Evolutionary conservation across 1,284 basidiomycete genomes (phyloP).

Genomic region (Apiotrichum akiyoshidainum): DNA sequence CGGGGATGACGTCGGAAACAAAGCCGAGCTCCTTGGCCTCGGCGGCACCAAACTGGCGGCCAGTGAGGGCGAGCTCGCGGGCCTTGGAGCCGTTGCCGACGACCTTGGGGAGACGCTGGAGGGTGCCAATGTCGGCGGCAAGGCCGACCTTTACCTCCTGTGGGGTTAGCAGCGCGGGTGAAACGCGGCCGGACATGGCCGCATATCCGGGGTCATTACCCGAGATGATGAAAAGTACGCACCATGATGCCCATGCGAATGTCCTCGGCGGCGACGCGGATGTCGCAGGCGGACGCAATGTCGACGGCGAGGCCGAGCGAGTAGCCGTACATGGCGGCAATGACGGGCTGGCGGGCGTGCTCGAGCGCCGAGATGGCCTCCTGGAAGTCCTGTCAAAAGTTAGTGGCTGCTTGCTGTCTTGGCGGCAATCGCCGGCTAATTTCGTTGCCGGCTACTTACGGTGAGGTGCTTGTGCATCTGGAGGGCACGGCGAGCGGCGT

Average conservation of each 20-base stretch:
- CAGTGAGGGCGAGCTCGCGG: slow-evolving; percentile 76
- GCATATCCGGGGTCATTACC: slow-evolving; percentile 9
- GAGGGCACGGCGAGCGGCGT: slow-evolving; percentile 60
- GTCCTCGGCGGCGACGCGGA: slow-evolving; percentile 68
- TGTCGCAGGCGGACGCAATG: slow-evolving; percentile 74
- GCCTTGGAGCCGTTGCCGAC: slow-evolving; percentile 74
- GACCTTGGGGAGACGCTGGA: slow-evolving; percentile 79
- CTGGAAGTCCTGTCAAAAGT: slow-evolving; percentile 60
- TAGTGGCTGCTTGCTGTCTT: not conserved
- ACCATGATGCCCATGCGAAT: slow-evolving; percentile 75
- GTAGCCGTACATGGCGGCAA: slow-evolving; percentile 74
- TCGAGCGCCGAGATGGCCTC: slow-evolving; percentile 67
- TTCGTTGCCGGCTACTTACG: slow-evolving; percentile 31
- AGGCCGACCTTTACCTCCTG: slow-evolving; percentile 88
- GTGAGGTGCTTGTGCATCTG: slow-evolving; percentile 56
- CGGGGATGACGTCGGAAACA: slow-evolving; percentile 69
- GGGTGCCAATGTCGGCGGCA: slow-evolving; percentile 84
- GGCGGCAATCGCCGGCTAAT: slow-evolving; percentile 4
- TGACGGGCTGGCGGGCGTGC: slow-evolving; percentile 74
- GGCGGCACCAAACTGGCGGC: slow-evolving; percentile 63
- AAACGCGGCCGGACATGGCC: not conserved
- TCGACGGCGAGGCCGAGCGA: slow-evolving; percentile 71
- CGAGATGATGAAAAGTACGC: not conserved
- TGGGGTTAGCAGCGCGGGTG: not conserved
- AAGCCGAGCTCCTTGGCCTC: slow-evolving; percentile 75